Conservation (phyloP, 495 filamentous ascomycete species). For the Hyaloscypha finlandica region DNA sequence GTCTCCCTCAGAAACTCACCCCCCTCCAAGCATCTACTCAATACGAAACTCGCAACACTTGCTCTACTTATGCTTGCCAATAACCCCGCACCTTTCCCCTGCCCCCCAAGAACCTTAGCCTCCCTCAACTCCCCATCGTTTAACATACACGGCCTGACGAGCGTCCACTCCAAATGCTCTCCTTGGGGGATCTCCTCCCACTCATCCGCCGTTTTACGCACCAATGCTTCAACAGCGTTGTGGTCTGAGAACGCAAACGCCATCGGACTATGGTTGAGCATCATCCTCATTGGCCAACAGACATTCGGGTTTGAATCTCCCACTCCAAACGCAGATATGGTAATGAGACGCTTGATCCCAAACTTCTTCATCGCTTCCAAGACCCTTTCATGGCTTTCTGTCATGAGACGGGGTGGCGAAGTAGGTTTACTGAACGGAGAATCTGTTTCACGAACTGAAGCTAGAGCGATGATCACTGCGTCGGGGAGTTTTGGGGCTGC, state of each 20-base stretch:
- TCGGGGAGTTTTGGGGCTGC: neutral
- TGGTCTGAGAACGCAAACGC: slow-evolving; percentile 1
- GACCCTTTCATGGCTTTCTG: neutral
- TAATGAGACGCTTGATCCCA: slow-evolving; percentile 10
- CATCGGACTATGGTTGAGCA: slow-evolving; percentile 5
- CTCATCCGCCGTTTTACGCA: neutral
- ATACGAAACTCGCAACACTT: slow-evolving; percentile 9
- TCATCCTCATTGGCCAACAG: slow-evolving; percentile 8
- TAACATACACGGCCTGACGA: slow-evolving; percentile 11
- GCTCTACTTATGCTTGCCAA: slow-evolving; percentile 6
- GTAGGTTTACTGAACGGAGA: neutral
- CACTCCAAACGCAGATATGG: slow-evolving; percentile 9
- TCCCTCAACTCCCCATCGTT: slow-evolving; percentile 5
- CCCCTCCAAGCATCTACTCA: slow-evolving; percentile 4
- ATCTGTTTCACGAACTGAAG: neutral
- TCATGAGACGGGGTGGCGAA: slow-evolving; percentile 9
- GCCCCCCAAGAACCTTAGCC: slow-evolving; percentile 5
- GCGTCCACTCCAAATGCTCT: slow-evolving; percentile 10
- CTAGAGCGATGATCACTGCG: slow-evolving; percentile 4
- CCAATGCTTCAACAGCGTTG: neutral
- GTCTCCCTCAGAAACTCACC: slow-evolving; percentile 2
- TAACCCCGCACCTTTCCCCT: slow-evolving; percentile 5
- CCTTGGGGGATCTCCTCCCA: neutral
- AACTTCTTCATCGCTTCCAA: slow-evolving; percentile 6
- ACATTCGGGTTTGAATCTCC: slow-evolving; percentile 6